Percentiles rank a stretch among this genome's conserved stretches.
Evolutionary conservation across 179 eudicot species (phyloP).

Genomic region (Spinacia oleracea): DNA sequence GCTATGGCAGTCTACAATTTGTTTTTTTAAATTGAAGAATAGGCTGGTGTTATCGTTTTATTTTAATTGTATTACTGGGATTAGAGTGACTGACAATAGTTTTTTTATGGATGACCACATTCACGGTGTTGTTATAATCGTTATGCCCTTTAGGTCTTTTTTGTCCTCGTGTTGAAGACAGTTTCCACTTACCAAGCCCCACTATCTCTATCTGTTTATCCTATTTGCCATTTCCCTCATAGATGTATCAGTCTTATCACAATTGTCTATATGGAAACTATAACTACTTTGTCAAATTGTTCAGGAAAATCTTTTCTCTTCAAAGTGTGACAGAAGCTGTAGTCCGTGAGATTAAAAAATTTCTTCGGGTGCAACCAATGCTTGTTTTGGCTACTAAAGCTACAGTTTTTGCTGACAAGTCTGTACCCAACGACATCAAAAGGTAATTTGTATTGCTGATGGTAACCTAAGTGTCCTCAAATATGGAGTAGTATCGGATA

Average conservation of each 20-base stretch:
- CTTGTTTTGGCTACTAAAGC: constrained; percentile 81
- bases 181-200: not conserved
- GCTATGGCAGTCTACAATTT: not conserved
- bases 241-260: not conserved
- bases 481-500: not conserved
- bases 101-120: not conserved
- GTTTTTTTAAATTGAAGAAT: not conserved
- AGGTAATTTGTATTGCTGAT: constrained; percentile 34
- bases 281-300: constrained; percentile 1
- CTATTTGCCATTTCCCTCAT: too few relatives aligned
- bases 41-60: not conserved
- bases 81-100: not conserved
- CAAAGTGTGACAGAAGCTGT: constrained; percentile 71
- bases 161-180: not conserved
- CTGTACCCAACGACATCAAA: constrained; percentile 39
- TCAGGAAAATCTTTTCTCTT: constrained; percentile 73
- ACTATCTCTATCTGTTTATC: not conserved
- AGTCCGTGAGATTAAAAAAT: constrained; percentile 64
- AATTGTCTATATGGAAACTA: not conserved
- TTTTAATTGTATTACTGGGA: not conserved
- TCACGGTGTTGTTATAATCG: not conserved
- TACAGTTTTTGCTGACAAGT: constrained; percentile 47
- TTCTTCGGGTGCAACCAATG: constrained; percentile 69
- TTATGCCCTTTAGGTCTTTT: not conserved
- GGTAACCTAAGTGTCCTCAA: not conserved